Evolutionary conservation across 495 filamentous ascomycete species (phyloP), one percentile per base, ranked within the genome.

Genomic region (Aspergillus carlsbadensis): DNA sequence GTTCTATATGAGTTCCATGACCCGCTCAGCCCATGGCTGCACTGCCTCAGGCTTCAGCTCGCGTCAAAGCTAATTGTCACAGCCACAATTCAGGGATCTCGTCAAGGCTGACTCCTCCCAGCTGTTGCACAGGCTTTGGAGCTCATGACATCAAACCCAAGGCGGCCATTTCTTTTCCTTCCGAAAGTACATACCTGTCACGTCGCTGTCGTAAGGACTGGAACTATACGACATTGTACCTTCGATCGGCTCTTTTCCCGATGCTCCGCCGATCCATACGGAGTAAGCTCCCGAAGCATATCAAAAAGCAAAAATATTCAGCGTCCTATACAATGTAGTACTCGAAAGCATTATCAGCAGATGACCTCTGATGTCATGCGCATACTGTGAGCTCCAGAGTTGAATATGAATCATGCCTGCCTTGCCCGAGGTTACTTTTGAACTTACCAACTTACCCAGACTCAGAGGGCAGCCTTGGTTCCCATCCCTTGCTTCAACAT

Each of bases 351-450:
- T 29, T 8, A 29, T 39, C 15, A 39, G 7, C 40, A 10, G 40
- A 40, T 51, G 48, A n/a, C 35, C 3, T 40, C 34, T 39, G 48
- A 51, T 51, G 48, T 51, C 48, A 51, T 40, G 34, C 31, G 18
- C 8, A 29, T 29, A 29, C 8, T 29, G 26, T 8, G 4, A 29
- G 26, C 26, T 29, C 3, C 26, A 29, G 26, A 29, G 26, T 18
- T 49, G 22, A n/a, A 49, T 5, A 34, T 34, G 26, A 34, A 10
- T 34, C 26, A 33, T 49, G 10, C 10, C 15, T 20, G 33, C 33
- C n/a, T 37, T 37, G 35, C 10, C n/a, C n/a, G 4, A 37, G 4
- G 5, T 37, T 13, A 15, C 35, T 11, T 37, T 37, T 37, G 35
- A n/a, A 7, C 22, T 29, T 33, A 15, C 44, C 34, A 18, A 24